These are phyloP conservation scores for Yamadazyma diddensiae DNA, from an alignment of 1,139 yeast genomes.

Conservation along the genomic window DNA sequence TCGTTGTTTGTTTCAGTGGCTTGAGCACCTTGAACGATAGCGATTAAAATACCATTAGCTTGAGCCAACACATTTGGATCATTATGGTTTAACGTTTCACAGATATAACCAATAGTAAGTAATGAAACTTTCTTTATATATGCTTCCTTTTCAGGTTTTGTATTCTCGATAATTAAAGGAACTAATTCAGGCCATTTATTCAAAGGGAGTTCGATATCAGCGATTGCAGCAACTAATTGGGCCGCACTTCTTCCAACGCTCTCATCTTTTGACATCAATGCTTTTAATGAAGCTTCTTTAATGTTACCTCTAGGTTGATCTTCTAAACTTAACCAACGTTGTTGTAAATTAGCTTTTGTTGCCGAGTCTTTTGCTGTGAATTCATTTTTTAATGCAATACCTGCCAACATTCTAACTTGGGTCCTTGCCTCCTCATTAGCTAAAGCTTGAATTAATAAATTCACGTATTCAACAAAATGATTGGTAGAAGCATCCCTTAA, in stretches of 20 bases:
- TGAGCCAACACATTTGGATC: slow-evolving; percentile 78
- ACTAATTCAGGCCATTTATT: slow-evolving; percentile 88
- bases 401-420: slow-evolving; percentile 92
- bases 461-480: slow-evolving; percentile 72
- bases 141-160: slow-evolving; percentile 72
- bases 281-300: slow-evolving; percentile 62
- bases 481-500: slow-evolving; percentile 69
- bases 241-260: slow-evolving; percentile 89
- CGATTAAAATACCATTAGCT: slow-evolving; percentile 88
- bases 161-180: slow-evolving; percentile 78
- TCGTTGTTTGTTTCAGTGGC: slow-evolving; percentile 67
- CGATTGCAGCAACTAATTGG: slow-evolving; percentile 93
- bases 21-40: slow-evolving; percentile 96
- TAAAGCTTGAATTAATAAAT: slow-evolving; percentile 68
- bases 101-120: slow-evolving; percentile 89
- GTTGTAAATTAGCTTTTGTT: slow-evolving; percentile 51
- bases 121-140: slow-evolving; percentile 83
- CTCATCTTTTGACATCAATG: slow-evolving; percentile 65
- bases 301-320: slow-evolving; percentile 56
- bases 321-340: slow-evolving; percentile 63
- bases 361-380: slow-evolving; percentile 70
- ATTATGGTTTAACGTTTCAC: slow-evolving; percentile 89
- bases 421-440: slow-evolving; percentile 63
- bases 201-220: slow-evolving; percentile 87
- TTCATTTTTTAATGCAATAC: slow-evolving; percentile 82